Evolutionary conservation across 306 rosid species (phyloP), one percentile per base, ranked within the genome.

Genomic region (Cucumis melo): DNA sequence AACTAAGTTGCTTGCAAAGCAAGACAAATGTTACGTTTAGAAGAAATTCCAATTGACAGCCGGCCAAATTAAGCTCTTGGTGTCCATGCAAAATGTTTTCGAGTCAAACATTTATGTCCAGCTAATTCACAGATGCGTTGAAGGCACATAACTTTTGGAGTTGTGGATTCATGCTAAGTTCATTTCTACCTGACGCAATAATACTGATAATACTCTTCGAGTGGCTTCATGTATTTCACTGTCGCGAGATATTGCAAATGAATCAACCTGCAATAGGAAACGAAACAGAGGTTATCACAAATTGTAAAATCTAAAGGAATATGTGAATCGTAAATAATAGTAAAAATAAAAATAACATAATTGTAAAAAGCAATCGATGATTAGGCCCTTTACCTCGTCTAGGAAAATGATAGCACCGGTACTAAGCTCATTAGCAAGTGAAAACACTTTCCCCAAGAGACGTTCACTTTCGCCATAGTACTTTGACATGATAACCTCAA

Each of bases 381-480:
- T 61, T 21, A 57, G 68, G 75, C 34, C 42, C 36, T 38, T 77
- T 90, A 92, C 97, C 97, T 92, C 97, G 61, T 92, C 97, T 8
- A 92, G 82, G 82, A 92, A 92, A 82, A 93, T 90, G 65, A 93
- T 87, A 78, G 97, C 96, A 80, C 98, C 98, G 34, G 79, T 66
- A 23, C 91, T 87, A 67, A 93, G 91, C 42, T 83, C 80, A 53
- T 91, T 87, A 12, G 97, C 96, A 72, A 93, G 90, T 3, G 97
- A 87, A 80, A 93, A 93, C 72, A 93, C 90, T 79, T 85, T 84
- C 23, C 97, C 97, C 29, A 93, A 80, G 55, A 91, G 86, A 57
- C 91, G 85, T 81, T 91, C 98, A 68, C 98, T 93, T 89, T 93
- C 96, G 85, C 97, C 97, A 2, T 88, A 90, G 81, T 84, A 91